Percentiles rank a stretch among this genome's conserved stretches.
Evolutionary conservation across 805 yeast species (phyloP).

Genomic region (Kuraishia molischiana): DNA sequence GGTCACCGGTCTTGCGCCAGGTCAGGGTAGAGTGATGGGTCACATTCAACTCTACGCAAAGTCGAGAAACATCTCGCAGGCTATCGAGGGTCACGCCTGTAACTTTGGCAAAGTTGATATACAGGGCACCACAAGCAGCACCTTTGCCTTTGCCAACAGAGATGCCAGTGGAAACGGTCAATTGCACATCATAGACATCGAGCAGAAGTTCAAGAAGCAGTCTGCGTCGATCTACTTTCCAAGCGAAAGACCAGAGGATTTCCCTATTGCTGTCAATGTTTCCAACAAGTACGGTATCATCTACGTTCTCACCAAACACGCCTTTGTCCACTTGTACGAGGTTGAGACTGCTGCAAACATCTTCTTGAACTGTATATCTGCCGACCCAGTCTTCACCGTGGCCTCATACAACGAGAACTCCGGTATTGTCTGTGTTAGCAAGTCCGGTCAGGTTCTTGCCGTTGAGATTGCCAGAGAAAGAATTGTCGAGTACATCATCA

Average conservation of each 20-base stretch:
- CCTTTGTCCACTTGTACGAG: slow-evolving; percentile 93
- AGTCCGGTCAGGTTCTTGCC: slow-evolving; percentile 89
- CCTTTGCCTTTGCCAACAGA: slow-evolving; percentile 90
- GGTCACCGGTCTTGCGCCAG: slow-evolving; percentile 89
- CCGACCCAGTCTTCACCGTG: slow-evolving; percentile 91
- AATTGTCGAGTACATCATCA: slow-evolving; percentile 81
- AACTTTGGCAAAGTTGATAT: slow-evolving; percentile 73
- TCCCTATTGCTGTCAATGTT: slow-evolving; percentile 88
- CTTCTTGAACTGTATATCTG: slow-evolving; percentile 92
- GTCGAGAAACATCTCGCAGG: slow-evolving; percentile 87
- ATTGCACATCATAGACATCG: slow-evolving; percentile 91
- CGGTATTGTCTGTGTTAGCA: slow-evolving; percentile 90
- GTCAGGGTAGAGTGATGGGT: slow-evolving; percentile 90
- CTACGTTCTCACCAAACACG: slow-evolving; percentile 88
- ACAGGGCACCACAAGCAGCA: slow-evolving; percentile 27
- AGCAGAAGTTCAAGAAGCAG: slow-evolving; percentile 86
- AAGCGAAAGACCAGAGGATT: slow-evolving; percentile 90
- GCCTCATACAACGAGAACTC: slow-evolving; percentile 57
- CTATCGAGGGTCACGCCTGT: slow-evolving; percentile 96
- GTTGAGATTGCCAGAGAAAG: slow-evolving; percentile 82
- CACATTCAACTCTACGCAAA: slow-evolving; percentile 88
- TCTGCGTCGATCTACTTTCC: slow-evolving; percentile 93
- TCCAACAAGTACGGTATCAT: slow-evolving; percentile 80
- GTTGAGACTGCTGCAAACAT: slow-evolving; percentile 86
- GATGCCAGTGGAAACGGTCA: slow-evolving; percentile 70